Percentiles rank a stretch among this genome's conserved stretches.
Conservation (phyloP, 768 basidiomycete genomes). For the Stropharia rugosoannulata region DNA sequence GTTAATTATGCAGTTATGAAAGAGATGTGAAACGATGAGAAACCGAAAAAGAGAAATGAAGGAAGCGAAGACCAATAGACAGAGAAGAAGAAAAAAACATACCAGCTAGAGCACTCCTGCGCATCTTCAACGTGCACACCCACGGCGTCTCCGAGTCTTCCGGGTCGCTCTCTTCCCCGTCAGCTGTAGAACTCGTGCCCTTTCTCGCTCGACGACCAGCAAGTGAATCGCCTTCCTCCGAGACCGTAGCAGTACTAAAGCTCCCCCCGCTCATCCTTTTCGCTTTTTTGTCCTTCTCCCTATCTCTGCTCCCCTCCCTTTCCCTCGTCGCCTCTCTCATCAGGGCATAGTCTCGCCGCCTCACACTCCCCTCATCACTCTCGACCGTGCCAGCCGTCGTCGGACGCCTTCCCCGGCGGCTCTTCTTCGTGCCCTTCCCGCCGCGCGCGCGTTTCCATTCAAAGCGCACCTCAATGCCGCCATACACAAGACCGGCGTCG, state of each 20-base stretch:
- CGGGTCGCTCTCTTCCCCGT: slow-evolving; percentile 85
- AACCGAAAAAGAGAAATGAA: not conserved
- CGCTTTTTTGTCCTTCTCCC: slow-evolving; percentile 19
- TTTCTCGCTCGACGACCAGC: slow-evolving; percentile 9
- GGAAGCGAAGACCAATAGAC: not conserved
- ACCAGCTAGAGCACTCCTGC: slow-evolving; percentile 32
- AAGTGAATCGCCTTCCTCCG: slow-evolving; percentile 30
- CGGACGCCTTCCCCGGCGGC: slow-evolving; percentile 11
- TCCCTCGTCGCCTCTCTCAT: slow-evolving; percentile 59
- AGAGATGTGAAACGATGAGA: too few species aligned
- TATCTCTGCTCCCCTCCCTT: slow-evolving; percentile 31
- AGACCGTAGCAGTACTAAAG: slow-evolving; percentile 23
- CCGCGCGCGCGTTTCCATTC: slow-evolving; percentile 68
- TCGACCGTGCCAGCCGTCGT: slow-evolving; percentile 12
- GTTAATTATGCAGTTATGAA: too few species aligned
- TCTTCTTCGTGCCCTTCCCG: slow-evolving; percentile 22
- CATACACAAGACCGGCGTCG: slow-evolving; percentile 22
- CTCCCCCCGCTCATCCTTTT: slow-evolving; percentile 38
- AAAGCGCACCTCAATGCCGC: slow-evolving; percentile 68
- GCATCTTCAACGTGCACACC: slow-evolving; percentile 81
- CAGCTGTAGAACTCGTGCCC: slow-evolving; percentile 32
- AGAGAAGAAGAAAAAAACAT: not conserved
- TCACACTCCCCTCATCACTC: slow-evolving; percentile 24
- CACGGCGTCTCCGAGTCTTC: slow-evolving; percentile 97
- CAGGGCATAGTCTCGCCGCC: not conserved